These are phyloP conservation scores for Umbellularia californica DNA, from an alignment of 164 flowering plant species.

Conservation along the genomic window DNA sequence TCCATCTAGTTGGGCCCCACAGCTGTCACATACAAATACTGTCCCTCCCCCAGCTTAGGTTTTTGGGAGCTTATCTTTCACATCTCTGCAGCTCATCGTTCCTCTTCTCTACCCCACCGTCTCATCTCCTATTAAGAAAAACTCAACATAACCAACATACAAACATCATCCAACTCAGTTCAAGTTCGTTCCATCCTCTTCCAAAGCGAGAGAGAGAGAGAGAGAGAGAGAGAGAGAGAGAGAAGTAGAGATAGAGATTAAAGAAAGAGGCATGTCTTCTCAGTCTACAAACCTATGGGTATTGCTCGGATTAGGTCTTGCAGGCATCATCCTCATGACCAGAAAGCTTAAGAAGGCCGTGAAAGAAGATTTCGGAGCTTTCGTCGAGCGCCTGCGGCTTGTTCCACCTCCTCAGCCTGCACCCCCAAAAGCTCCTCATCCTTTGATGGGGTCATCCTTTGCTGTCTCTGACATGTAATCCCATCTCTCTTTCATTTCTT, in stretches of 20 bases:
- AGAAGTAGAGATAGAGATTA: too few species aligned
- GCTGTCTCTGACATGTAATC: conserved; percentile 85
- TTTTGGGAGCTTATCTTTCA: background rate
- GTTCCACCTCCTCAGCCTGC: conserved; percentile 97
- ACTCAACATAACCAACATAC: background rate
- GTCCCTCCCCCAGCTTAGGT: background rate
- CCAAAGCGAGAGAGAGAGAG: too few species aligned
- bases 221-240: too few species aligned
- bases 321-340: conserved; percentile 74
- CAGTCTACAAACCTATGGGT: conserved; percentile 73
- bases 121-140: background rate
- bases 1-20: too few species aligned
- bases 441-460: conserved; percentile 76
- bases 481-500: background rate
- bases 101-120: background rate
- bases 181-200: background rate
- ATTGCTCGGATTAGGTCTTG: conserved; percentile 75
- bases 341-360: conserved; percentile 51
- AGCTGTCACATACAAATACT: too few species aligned
- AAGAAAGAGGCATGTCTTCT: conserved; percentile 41
- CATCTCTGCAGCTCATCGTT: background rate
- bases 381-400: conserved; percentile 55
- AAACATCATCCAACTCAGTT: background rate
- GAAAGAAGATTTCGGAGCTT: conserved; percentile 89
- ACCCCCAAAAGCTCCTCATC: conserved; percentile 98